These are phyloP conservation scores for Jatropha podagrica DNA, from an alignment of 441 rosid genomes.

Conservation along the genomic window DNA sequence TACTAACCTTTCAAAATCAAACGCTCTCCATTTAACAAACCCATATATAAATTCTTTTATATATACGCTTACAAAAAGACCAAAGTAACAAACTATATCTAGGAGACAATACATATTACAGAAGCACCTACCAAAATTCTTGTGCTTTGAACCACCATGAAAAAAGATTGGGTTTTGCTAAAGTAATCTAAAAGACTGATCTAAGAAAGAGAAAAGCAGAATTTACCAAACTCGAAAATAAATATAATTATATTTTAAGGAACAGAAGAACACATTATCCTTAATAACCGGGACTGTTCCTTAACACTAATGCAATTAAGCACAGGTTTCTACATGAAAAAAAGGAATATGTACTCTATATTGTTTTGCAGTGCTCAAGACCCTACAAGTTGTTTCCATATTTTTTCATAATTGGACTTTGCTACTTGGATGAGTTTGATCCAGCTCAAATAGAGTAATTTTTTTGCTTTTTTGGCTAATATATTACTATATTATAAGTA, in stretches of 20 bases:
- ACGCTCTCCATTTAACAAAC: neutral
- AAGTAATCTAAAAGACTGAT: conserved; percentile 10
- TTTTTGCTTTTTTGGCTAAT: neutral
- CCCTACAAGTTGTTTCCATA: neutral
- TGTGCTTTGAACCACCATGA: conserved; percentile 47
- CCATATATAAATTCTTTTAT: neutral
- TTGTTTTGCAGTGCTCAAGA: neutral
- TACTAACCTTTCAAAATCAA: conserved; percentile 22
- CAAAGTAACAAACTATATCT: neutral
- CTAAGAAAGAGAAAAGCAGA: conserved; percentile 18
- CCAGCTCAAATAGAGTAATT: neutral
- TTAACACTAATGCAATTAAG: conserved; percentile 32
- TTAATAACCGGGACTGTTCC: conserved; percentile 41
- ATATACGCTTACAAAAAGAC: conserved; percentile 17
- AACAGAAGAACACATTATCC: conserved; percentile 33
- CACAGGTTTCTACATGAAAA: conserved; percentile 18
- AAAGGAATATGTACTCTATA: conserved; percentile 7
- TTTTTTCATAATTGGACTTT: neutral
- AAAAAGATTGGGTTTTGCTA: conserved; percentile 18
- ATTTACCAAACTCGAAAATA: conserved; percentile 35
- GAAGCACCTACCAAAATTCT: conserved; percentile 31
- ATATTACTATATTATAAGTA: too few species aligned
- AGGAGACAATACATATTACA: conserved; percentile 31
- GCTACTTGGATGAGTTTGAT: too few species aligned
- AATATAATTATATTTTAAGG: conserved; percentile 16